Conservation (phyloP, 768 basidiomycete genomes). For the Cyclocybe cylindracea region DNA sequence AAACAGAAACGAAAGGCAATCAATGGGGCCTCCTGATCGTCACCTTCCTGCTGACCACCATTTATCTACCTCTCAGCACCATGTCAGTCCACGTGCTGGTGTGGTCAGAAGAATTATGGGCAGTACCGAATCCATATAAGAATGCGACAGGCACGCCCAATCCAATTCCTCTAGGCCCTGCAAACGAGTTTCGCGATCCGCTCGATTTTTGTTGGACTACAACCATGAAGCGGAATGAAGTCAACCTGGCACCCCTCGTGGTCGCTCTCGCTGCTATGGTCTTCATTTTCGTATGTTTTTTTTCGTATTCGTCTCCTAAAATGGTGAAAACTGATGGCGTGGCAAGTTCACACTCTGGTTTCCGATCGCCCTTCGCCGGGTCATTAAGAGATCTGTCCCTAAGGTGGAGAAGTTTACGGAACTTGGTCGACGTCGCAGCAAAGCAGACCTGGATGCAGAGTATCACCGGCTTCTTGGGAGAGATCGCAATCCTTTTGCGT, state of each 20-base stretch:
- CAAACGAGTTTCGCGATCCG: conserved; percentile 57
- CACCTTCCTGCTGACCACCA: conserved; percentile 64
- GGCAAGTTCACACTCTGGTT: conserved; percentile 70
- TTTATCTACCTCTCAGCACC: conserved; percentile 78
- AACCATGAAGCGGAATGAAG: conserved; percentile 67
- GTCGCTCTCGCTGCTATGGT: conserved; percentile 58
- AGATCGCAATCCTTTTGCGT: conserved; percentile 68
- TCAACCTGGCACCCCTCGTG: conserved; percentile 68
- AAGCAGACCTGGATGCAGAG: conserved; percentile 63
- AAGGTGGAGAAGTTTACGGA: conserved; percentile 69
- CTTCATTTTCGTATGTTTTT: conserved; percentile 47
- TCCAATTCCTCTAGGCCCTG: conserved; percentile 54
- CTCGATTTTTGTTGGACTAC: conserved; percentile 81
- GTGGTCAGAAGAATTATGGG: conserved; percentile 80
- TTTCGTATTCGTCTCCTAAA: neutral
- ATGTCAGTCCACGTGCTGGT: conserved; percentile 76
- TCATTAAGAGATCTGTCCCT: conserved; percentile 61
- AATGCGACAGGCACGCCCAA: conserved; percentile 56
- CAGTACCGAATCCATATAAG: conserved; percentile 65
- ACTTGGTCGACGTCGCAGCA: conserved; percentile 61
- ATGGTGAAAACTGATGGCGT: neutral
- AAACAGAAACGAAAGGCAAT: conserved; percentile 36
- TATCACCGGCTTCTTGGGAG: conserved; percentile 65
- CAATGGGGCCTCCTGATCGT: conserved; percentile 59
- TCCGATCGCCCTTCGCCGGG: conserved; percentile 58